phyloP scores from a whole-genome alignment of 1,284 basidiomycete species.

The Waitea zeae region DNA sequence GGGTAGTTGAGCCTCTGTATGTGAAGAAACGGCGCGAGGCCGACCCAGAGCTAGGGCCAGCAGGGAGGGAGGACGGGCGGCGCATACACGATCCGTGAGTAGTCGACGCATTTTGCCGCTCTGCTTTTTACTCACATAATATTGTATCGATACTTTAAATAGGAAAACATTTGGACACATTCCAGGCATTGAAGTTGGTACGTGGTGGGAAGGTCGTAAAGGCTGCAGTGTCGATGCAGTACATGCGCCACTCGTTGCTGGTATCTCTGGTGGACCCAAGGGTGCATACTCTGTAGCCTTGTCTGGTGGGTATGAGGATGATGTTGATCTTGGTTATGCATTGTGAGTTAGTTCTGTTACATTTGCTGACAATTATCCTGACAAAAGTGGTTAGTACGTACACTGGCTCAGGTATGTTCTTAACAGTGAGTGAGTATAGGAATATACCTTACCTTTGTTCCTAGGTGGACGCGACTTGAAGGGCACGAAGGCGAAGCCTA shows the following conservation, averaged over 20 bases:
- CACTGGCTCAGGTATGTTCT: slow-evolving; percentile 41
- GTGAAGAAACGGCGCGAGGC: background rate
- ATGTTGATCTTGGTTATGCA: slow-evolving; percentile 62
- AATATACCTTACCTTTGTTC: slow-evolving; percentile 6
- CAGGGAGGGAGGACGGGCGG: background rate
- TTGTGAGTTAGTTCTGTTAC: slow-evolving; percentile 35
- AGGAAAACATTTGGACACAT: slow-evolving; percentile 39
- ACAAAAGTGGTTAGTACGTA: slow-evolving; percentile 32
- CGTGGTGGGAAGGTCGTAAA: slow-evolving; percentile 58
- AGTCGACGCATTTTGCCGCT: background rate
- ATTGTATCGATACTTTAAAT: no score
- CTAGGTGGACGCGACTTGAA: slow-evolving; percentile 68
- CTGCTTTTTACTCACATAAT: background rate
- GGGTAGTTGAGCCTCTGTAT: background rate
- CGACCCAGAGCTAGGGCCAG: background rate
- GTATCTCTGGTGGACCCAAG: slow-evolving; percentile 44
- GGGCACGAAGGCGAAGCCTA: slow-evolving; percentile 59
- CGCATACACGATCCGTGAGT: slow-evolving; percentile 1
- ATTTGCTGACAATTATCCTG: background rate
- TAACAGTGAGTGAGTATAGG: background rate
- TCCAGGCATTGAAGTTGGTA: slow-evolving; percentile 56
- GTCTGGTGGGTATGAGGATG: slow-evolving; percentile 75
- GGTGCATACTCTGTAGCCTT: slow-evolving; percentile 71
- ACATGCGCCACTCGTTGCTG: slow-evolving; percentile 72
- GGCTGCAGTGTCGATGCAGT: slow-evolving; percentile 56